Conservation (phyloP, 768 basidiomycete species). For the Inosperma sp. region DNA sequence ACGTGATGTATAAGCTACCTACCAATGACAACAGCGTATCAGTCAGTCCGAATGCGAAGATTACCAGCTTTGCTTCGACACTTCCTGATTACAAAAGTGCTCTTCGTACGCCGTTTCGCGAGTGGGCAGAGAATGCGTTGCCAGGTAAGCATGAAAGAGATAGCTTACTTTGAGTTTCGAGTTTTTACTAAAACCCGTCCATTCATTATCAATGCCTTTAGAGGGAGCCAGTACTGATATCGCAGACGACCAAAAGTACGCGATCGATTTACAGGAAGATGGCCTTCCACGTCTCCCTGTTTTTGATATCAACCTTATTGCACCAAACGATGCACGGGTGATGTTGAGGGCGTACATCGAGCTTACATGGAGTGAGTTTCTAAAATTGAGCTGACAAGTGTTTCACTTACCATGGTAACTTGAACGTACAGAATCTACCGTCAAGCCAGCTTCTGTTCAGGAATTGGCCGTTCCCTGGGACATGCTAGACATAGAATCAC, state of each 20-base stretch:
- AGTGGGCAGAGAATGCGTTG: slow-evolving; percentile 1
- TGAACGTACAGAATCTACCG: background rate
- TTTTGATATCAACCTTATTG: background rate
- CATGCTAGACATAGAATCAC: background rate
- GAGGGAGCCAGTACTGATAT: background rate
- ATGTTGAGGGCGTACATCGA: slow-evolving; percentile 1
- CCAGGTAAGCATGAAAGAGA: background rate
- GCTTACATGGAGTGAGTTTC: background rate
- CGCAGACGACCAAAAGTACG: background rate
- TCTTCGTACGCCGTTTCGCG: background rate
- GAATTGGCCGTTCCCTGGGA: background rate
- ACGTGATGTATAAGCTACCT: background rate
- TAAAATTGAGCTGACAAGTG: background rate
- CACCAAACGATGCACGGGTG: background rate
- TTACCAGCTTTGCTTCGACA: background rate
- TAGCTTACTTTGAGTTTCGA: too few species aligned
- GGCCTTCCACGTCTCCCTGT: background rate
- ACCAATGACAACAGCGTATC: slow-evolving; percentile 2
- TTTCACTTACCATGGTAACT: background rate
- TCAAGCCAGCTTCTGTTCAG: background rate
- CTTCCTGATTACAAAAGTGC: background rate
- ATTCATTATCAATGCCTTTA: background rate
- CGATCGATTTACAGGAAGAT: background rate
- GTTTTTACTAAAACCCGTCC: background rate
- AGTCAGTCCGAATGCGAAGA: background rate